These are phyloP conservation scores for Dianthus caryophyllus DNA, from an alignment of 148 eudicot genomes.

Conservation along the genomic window DNA sequence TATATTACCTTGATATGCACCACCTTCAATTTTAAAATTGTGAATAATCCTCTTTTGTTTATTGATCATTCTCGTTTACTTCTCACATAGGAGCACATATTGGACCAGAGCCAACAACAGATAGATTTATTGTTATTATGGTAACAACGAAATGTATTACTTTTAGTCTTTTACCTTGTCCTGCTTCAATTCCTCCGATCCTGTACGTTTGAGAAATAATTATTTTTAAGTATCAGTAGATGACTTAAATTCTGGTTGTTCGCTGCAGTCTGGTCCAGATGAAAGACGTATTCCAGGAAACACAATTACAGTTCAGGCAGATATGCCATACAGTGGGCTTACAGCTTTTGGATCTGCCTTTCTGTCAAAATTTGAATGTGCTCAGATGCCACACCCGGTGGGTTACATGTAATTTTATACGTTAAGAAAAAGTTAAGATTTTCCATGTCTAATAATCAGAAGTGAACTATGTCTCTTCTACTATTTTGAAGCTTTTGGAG, in stretches of 20 bases:
- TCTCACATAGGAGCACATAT: conserved; percentile 71
- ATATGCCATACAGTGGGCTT: conserved; percentile 71
- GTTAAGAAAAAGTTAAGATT: not conserved
- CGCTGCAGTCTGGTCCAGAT: conserved; percentile 71
- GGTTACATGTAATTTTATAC: conserved; percentile 12
- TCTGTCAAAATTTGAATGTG: conserved; percentile 82
- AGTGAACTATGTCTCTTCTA: not conserved
- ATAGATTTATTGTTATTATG: conserved; percentile 84
- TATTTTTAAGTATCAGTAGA: not conserved
- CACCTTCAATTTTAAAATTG: not conserved
- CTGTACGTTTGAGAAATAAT: not conserved
- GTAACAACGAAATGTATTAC: conserved; percentile 28
- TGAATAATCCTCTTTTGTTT: not conserved
- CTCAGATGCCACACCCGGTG: conserved; percentile 87
- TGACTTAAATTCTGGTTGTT: too few species aligned
- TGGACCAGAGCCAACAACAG: conserved; percentile 97
- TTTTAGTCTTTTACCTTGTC: not conserved
- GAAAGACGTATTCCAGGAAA: conserved; percentile 90
- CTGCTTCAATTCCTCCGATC: not conserved
- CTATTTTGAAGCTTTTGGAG: conserved; percentile 51
- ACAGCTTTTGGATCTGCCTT: conserved; percentile 72
- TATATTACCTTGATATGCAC: conserved; percentile 1
- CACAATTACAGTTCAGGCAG: conserved; percentile 77
- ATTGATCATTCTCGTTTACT: not conserved
- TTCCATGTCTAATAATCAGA: not conserved